Conservation (phyloP, 768 basidiomycete species). For the Phylloporus arenicola region DNA sequence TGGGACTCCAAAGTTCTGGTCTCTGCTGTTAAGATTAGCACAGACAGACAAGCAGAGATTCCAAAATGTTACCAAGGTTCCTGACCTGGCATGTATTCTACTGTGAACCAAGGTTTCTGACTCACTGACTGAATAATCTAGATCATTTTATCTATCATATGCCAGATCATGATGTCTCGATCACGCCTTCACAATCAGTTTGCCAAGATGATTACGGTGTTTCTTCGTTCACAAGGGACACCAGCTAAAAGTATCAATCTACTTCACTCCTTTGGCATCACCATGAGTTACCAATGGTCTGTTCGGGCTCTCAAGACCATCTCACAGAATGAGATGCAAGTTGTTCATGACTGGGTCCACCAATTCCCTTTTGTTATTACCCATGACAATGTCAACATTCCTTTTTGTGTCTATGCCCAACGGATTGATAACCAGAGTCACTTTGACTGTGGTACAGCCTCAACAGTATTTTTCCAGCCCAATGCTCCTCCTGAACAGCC, state of each 20-base stretch:
- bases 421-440: slow-evolving; percentile 31
- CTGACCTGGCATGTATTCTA: not conserved
- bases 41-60: not conserved
- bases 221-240: slow-evolving; percentile 35
- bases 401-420: slow-evolving; percentile 35
- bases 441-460: slow-evolving; percentile 35
- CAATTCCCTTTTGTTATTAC: slow-evolving; percentile 13
- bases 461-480: slow-evolving; percentile 29
- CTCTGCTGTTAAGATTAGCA: not conserved
- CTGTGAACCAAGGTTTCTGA: not conserved
- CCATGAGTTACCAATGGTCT: slow-evolving; percentile 39
- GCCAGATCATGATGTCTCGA: slow-evolving; percentile 25
- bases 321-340: not conserved
- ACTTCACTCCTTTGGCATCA: slow-evolving; percentile 32
- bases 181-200: slow-evolving; percentile 20
- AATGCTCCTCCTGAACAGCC: slow-evolving; percentile 13
- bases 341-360: slow-evolving; percentile 9
- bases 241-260: slow-evolving; percentile 36
- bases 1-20: not conserved
- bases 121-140: slow-evolving; percentile 1
- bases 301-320: slow-evolving; percentile 1
- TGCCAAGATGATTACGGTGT: slow-evolving; percentile 32
- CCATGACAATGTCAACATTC: not conserved
- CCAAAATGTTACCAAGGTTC: not conserved
- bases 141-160: slow-evolving; percentile 24